phyloP scores from a whole-genome alignment of 139 green algal genomes.

The Chlamydomonas applanata region DNA sequence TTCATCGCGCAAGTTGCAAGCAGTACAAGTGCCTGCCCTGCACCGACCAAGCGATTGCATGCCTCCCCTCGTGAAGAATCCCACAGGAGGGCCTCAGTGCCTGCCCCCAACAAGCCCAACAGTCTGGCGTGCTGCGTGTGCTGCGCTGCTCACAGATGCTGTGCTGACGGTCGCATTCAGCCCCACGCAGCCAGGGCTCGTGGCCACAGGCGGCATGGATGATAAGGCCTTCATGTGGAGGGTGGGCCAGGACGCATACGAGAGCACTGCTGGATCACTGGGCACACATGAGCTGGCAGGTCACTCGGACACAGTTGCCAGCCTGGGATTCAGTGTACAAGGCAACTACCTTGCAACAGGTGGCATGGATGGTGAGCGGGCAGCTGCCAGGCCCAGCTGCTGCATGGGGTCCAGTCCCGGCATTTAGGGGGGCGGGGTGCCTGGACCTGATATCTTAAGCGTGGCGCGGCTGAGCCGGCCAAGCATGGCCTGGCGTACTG shows the following conservation, averaged over 20 bases:
- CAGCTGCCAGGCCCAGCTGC: neutral
- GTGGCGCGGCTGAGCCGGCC: too few relatives aligned
- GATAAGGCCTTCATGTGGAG: conserved; percentile 76
- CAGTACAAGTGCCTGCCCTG: too few relatives aligned
- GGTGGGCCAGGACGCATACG: conserved; percentile 65
- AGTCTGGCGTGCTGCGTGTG: too few relatives aligned
- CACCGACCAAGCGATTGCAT: too few relatives aligned
- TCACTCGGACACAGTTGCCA: conserved; percentile 84
- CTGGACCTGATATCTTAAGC: too few relatives aligned
- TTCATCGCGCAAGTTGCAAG: too few relatives aligned
- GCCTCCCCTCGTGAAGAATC: too few relatives aligned
- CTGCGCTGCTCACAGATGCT: conserved; percentile 56
- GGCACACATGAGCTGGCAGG: conserved; percentile 64
- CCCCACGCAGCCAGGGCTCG: conserved; percentile 52
- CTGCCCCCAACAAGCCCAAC: too few relatives aligned
- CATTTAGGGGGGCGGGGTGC: too few relatives aligned
- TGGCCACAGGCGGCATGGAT: conserved; percentile 78
- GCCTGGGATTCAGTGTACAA: conserved; percentile 71
- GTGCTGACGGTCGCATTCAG: conserved; percentile 80
- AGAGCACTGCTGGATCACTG: conserved; percentile 50
- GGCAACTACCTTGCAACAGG: conserved; percentile 79
- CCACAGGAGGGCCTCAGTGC: too few relatives aligned
- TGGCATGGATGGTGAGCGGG: conserved; percentile 76
- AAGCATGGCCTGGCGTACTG: too few relatives aligned
- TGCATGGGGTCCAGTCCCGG: too few relatives aligned